Evolutionary conservation across 352 stramenopile species (phyloP).

Genomic region (Thraustochytrium striatum): DNA sequence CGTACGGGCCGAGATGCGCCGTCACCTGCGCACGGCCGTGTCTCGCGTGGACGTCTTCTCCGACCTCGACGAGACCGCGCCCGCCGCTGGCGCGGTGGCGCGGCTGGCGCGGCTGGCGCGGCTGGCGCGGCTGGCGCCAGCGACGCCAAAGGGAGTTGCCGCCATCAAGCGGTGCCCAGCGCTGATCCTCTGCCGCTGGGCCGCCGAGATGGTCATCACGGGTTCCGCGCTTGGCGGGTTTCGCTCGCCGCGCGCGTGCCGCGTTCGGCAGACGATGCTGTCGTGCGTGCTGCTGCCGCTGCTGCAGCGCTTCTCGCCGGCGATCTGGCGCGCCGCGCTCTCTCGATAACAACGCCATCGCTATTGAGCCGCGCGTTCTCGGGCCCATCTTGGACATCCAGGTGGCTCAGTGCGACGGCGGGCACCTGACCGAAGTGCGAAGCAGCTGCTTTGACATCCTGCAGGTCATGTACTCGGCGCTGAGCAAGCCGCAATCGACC

Average conservation of each 20-base stretch:
- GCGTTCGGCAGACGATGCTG: constrained; percentile 12
- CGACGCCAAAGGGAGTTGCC: no score
- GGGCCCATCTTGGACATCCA: not conserved
- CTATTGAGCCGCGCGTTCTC: not conserved
- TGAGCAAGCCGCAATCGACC: constrained; percentile 18
- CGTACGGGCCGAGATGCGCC: not conserved
- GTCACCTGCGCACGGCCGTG: not conserved
- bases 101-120: no score
- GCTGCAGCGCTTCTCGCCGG: not conserved
- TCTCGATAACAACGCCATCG: constrained; percentile 1
- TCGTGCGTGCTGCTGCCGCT: constrained; percentile 13
- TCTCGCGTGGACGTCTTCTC: constrained; percentile 21
- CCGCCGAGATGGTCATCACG: not conserved
- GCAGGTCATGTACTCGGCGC: constrained; percentile 26
- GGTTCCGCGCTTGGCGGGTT: not conserved
- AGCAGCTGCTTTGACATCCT: constrained; percentile 21
- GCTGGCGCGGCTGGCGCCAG: no score
- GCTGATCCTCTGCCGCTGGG: constrained; percentile 6
- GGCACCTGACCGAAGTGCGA: not conserved
- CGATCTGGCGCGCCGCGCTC: not conserved
- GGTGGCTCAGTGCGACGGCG: not conserved
- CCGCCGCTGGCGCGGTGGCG: no score
- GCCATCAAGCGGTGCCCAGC: not conserved
- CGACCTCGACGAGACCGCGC: not conserved
- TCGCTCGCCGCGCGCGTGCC: not conserved